Evolutionary conservation across 257 asterid species (phyloP).

Genomic region (Solanum habrochaites): DNA sequence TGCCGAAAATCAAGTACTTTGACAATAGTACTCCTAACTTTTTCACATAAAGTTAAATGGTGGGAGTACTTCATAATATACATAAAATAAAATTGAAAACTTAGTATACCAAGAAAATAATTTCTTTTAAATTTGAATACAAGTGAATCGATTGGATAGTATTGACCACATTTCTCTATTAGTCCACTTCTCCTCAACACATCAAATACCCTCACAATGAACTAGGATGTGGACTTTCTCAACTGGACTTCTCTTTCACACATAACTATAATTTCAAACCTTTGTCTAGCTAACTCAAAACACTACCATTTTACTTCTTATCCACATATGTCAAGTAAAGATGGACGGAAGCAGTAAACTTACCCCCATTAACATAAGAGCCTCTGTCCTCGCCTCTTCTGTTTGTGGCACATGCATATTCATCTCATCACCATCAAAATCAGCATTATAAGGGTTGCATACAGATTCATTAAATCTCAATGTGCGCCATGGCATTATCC

Average conservation of each 20-base stretch:
- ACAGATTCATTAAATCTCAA: conserved; percentile 94
- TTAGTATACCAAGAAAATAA: not conserved
- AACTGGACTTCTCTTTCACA: not conserved
- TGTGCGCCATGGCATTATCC: conserved; percentile 99
- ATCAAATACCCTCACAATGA: not conserved
- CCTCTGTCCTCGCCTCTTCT: conserved; percentile 96
- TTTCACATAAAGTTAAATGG: not conserved
- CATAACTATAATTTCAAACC: not conserved
- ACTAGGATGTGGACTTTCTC: not conserved
- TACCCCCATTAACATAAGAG: conserved; percentile 94
- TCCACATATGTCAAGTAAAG: not conserved
- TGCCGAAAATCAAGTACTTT: not conserved
- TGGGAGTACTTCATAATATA: not conserved
- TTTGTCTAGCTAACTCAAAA: not conserved
- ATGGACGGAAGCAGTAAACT: not conserved
- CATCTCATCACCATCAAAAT: conserved; percentile 99
- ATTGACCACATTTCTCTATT: not conserved
- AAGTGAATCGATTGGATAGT: not conserved
- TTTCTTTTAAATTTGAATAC: not conserved
- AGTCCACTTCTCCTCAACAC: not conserved
- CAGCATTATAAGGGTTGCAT: conserved; percentile 97
- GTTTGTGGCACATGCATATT: conserved; percentile 99
- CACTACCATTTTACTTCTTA: not conserved
- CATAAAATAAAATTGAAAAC: not conserved
- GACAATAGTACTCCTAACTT: not conserved